Evolutionary conservation across 169 alveolate genomes (phyloP), one percentile per base, ranked within the genome.

Genomic region (Cytauxzoon felis): DNA sequence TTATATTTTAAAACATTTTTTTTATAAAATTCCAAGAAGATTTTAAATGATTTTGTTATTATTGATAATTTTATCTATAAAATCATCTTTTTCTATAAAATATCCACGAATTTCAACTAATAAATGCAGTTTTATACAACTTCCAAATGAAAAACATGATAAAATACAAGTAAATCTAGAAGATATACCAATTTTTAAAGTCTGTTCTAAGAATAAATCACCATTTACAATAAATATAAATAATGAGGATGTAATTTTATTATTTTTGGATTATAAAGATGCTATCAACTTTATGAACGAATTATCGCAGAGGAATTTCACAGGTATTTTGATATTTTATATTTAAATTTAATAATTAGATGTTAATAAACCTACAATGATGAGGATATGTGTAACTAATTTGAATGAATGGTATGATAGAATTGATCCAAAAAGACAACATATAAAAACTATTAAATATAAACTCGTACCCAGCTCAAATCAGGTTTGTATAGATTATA

Each of bases 241-340:
- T 13, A 38, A 38, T 38, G 45, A 38, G 13, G 19, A 13, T 13
- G 13, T 13, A 13, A n/a, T 38, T n/a, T n/a, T 38, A 13, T 38
- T 38, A 13, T 71, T 71, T 40, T 23, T 71, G 38, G 82, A 71
- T 36, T 58, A 49, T 9, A 48, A 36, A 49, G 73, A 71, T 50
- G 82, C 75, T 21, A 24, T 19, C 23, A 68, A 71, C 27, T 52
- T 59, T 51, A 57, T 71, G 24, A 32, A 54, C 16, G 72, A 71
- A 33, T 19, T 66, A 9, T 38, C 45, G 45, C 45, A 38, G 13
- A 38, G 45, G 13, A 13, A 13, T 38, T n/a, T n/a, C 13, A 38
- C 13, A 13, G 45, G 45, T 38, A 38, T 13, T 13, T 38, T 38
- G 45, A 13, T n/a, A n/a, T n/a, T n/a, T n/a, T n/a, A n/a, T n/a